Conservation (phyloP, 306 rosid genomes). For the Acacia melanoxylon region DNA sequence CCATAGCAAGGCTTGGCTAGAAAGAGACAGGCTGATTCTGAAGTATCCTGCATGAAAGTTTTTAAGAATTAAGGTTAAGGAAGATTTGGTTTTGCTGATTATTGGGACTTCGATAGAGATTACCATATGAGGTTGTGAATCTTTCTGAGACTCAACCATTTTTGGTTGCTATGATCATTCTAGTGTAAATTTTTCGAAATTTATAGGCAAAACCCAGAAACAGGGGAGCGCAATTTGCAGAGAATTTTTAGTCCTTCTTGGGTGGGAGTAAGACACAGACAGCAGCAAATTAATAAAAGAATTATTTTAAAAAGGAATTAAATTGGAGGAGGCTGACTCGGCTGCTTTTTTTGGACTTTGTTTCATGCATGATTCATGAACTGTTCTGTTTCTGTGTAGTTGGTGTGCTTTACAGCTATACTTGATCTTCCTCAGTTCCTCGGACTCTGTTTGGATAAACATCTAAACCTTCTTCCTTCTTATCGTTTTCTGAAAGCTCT, state of each 20-base stretch:
- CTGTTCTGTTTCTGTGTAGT: background rate
- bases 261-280: background rate
- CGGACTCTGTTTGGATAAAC: background rate
- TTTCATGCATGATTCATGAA: background rate
- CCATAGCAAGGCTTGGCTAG: slow-evolving; percentile 57
- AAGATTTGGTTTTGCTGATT: slow-evolving; percentile 6
- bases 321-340: background rate
- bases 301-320: background rate
- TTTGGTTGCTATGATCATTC: background rate
- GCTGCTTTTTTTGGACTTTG: background rate
- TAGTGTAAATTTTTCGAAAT: background rate
- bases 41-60: slow-evolving; percentile 64
- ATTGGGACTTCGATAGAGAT: slow-evolving; percentile 16
- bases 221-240: background rate
- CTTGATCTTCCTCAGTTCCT: background rate
- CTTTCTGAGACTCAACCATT: slow-evolving; percentile 23
- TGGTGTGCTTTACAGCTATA: background rate
- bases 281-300: background rate
- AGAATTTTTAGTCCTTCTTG: background rate
- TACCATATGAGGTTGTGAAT: slow-evolving; percentile 22
- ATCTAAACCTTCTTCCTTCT: background rate
- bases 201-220: slow-evolving; percentile 17
- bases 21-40: slow-evolving; percentile 50
- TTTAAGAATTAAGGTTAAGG: slow-evolving; percentile 26
- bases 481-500: background rate